Evolutionary conservation across 139 green algal species (phyloP).

Genomic region (Chlorella vulgaris): DNA sequence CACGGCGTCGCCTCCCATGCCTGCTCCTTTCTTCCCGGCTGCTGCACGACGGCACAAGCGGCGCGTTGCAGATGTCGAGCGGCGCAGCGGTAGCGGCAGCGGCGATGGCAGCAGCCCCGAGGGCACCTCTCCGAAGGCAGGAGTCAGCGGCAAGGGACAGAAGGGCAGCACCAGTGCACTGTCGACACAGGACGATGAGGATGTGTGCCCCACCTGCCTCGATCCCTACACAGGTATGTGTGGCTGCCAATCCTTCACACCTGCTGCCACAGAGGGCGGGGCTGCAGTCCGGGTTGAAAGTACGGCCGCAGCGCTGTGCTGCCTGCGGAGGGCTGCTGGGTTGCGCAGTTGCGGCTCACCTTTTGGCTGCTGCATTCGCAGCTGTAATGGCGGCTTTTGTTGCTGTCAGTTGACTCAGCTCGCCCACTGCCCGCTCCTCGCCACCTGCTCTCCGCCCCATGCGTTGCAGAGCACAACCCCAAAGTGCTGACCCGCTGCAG

Average conservation of each 20-base stretch:
- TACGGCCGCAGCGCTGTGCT: too few relatives aligned
- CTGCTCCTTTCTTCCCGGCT: neutral
- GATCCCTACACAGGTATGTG: slow-evolving; percentile 44
- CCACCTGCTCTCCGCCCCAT: too few relatives aligned
- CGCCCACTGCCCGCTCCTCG: too few relatives aligned
- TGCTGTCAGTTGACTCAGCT: too few relatives aligned
- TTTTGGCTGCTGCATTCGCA: too few relatives aligned
- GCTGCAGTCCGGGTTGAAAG: neutral
- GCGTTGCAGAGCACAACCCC: slow-evolving; percentile 74
- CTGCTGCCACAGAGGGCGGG: too few relatives aligned
- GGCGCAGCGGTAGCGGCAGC: neutral
- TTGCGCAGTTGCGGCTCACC: too few relatives aligned
- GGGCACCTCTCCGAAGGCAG: slow-evolving; percentile 10
- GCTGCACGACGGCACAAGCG: neutral
- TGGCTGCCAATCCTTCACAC: too few relatives aligned
- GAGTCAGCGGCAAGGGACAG: neutral
- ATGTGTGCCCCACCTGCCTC: slow-evolving; percentile 52
- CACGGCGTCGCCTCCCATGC: slow-evolving; percentile 24
- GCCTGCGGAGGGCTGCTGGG: too few relatives aligned
- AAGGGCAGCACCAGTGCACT: slow-evolving; percentile 14
- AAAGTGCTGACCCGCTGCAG: slow-evolving; percentile 83
- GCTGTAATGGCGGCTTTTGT: too few relatives aligned
- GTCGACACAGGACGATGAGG: slow-evolving; percentile 40
- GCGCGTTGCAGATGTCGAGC: neutral
- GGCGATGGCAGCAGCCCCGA: neutral